A percentile compares a stretch with the other conserved stretches of the same genome.
Evolutionary conservation across 73 alveolate genomes (phyloP).

Genomic region (Uronychia binucleata): DNA sequence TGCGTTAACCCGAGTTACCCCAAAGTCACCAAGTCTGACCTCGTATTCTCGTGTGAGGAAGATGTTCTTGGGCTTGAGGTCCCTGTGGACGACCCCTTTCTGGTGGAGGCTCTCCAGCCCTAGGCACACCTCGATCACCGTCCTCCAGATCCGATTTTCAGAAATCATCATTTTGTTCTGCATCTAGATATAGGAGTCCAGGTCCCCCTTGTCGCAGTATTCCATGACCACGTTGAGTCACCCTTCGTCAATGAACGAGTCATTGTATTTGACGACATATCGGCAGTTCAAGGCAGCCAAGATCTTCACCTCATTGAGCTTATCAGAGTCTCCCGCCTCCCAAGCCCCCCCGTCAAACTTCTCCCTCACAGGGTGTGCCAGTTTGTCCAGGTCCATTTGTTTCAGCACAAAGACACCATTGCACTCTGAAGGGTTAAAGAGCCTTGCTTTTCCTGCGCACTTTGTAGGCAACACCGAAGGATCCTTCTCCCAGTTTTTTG

Average conservation of each 20-base stretch:
- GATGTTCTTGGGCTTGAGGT: conserved; percentile 84
- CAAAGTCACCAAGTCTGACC: conserved; percentile 89
- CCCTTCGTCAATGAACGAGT: conserved; percentile 70
- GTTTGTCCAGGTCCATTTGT: background rate
- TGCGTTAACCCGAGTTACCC: conserved; percentile 27
- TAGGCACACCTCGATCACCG: background rate
- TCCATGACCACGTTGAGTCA: conserved; percentile 79
- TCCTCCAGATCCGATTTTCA: conserved; percentile 16
- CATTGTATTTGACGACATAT: conserved; percentile 77
- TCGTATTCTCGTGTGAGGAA: conserved; percentile 69
- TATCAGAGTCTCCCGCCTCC: background rate
- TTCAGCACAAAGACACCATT: background rate
- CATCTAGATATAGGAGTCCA: conserved; percentile 55
- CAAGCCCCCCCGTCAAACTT: background rate
- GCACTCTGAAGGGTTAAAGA: background rate
- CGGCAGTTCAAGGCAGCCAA: conserved; percentile 56
- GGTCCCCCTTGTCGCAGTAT: conserved; percentile 88
- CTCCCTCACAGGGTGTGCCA: background rate
- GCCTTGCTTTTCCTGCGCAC: conserved; percentile 62
- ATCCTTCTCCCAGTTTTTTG: conserved; percentile 71
- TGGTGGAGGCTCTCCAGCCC: conserved; percentile 83
- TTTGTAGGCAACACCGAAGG: conserved; percentile 71
- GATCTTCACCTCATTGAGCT: conserved; percentile 70
- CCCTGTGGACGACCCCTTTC: conserved; percentile 83
- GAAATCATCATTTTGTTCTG: conserved; percentile 75